Evolutionary conservation across 805 yeast species (phyloP).

Genomic region (Candida patagonica): DNA sequence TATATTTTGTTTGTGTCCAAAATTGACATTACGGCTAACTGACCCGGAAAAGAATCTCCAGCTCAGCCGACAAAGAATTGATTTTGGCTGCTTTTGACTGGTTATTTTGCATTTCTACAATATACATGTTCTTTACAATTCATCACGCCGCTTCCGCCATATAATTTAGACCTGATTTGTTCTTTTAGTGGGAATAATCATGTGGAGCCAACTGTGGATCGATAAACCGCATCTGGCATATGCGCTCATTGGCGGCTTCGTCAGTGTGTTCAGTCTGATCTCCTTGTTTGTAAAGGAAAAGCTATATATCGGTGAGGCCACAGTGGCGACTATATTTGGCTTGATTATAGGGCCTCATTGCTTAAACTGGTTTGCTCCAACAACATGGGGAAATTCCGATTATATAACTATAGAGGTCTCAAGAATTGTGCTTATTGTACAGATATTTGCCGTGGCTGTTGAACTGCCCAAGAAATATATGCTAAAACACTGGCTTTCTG

Average conservation of each 20-base stretch:
- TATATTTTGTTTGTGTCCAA: too few species aligned
- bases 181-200: constrained; percentile 16
- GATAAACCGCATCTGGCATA: constrained; percentile 77
- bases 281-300: constrained; percentile 78
- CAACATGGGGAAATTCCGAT: constrained; percentile 79
- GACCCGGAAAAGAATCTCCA: too few species aligned
- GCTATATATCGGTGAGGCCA: constrained; percentile 83
- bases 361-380: constrained; percentile 73
- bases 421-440: constrained; percentile 73
- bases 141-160: not conserved
- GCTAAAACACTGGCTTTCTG: constrained; percentile 75
- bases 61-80: too few species aligned
- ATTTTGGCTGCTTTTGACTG: not conserved
- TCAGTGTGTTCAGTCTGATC: constrained; percentile 68
- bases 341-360: constrained; percentile 84
- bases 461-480: constrained; percentile 86
- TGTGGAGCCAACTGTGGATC: constrained; percentile 31
- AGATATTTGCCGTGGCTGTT: constrained; percentile 90
- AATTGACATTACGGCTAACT: too few species aligned
- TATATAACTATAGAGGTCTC: constrained; percentile 74
- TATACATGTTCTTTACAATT: not conserved
- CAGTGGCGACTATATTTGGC: constrained; percentile 79
- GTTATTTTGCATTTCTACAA: not conserved
- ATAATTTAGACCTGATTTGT: not conserved
- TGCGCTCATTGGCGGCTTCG: constrained; percentile 77